Evolutionary conservation across 257 asterid species (phyloP).

Genomic region (Coffea eugenioides): DNA sequence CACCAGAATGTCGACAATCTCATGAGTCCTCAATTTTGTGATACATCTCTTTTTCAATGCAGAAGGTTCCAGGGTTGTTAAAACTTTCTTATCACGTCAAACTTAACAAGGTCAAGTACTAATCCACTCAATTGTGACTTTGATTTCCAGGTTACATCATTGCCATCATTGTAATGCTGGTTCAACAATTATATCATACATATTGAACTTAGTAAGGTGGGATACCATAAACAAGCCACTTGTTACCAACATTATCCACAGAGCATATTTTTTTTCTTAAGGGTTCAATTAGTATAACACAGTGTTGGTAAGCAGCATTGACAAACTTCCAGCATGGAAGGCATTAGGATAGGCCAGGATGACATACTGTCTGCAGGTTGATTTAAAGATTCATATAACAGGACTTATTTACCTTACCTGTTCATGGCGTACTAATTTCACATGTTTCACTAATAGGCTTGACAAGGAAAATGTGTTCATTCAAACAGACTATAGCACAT

Average conservation of each 20-base stretch:
- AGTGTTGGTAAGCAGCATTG: not conserved
- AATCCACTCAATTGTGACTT: not conserved
- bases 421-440: not conserved
- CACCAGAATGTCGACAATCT: too few relatives aligned
- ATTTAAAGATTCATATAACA: not conserved
- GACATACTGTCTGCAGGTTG: not conserved
- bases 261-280: not conserved
- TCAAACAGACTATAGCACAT: not conserved
- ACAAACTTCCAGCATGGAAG: not conserved
- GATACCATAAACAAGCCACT: not conserved
- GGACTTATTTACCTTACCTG: not conserved
- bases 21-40: not conserved
- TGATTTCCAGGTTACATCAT: not conserved
- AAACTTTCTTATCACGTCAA: not conserved
- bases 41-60: not conserved
- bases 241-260: not conserved
- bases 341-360: not conserved
- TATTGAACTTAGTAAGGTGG: not conserved
- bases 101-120: not conserved
- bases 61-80: not conserved
- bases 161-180: not conserved
- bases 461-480: not conserved
- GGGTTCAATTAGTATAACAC: not conserved
- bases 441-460: not conserved
- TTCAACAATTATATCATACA: not conserved